Evolutionary conservation across 2,329 filamentous ascomycete genomes (phyloP).

Genomic region (Cercospora janseana): DNA sequence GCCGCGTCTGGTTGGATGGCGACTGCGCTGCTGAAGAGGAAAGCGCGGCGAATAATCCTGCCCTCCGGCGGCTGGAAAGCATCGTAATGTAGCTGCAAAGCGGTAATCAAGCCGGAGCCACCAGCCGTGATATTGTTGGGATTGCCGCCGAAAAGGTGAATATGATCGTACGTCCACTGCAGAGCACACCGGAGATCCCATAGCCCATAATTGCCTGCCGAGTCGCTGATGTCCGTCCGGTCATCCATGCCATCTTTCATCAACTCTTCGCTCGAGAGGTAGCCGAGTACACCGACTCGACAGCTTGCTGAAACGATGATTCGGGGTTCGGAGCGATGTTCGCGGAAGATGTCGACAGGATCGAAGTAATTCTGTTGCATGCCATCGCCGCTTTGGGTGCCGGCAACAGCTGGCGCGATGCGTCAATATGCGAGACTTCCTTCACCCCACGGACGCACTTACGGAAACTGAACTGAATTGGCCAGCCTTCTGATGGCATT

Average conservation of each 20-base stretch:
- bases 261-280: conserved; percentile 40
- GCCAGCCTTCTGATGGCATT: conserved; percentile 19
- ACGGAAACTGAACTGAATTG: conserved; percentile 24
- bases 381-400: conserved; percentile 15
- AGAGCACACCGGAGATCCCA: conserved; percentile 57
- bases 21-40: conserved; percentile 24
- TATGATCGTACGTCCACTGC: conserved; percentile 55
- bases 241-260: conserved; percentile 26
- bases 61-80: conserved; percentile 21
- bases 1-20: conserved; percentile 19
- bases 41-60: conserved; percentile 21
- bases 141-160: conserved; percentile 52
- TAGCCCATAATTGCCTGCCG: conserved; percentile 50
- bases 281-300: conserved; percentile 41
- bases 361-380: conserved; percentile 23
- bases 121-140: conserved; percentile 51
- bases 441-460: not conserved
- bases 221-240: conserved; percentile 7
- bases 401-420: conserved; percentile 6
- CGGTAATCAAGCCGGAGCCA: conserved; percentile 35
- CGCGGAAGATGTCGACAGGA: conserved; percentile 23
- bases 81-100: conserved; percentile 24
- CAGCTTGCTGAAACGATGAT: conserved; percentile 39
- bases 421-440: not conserved
- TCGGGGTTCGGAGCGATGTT: conserved; percentile 17